phyloP scores from a whole-genome alignment of 2,329 filamentous ascomycete species.

The Byssochlamys sp. region DNA sequence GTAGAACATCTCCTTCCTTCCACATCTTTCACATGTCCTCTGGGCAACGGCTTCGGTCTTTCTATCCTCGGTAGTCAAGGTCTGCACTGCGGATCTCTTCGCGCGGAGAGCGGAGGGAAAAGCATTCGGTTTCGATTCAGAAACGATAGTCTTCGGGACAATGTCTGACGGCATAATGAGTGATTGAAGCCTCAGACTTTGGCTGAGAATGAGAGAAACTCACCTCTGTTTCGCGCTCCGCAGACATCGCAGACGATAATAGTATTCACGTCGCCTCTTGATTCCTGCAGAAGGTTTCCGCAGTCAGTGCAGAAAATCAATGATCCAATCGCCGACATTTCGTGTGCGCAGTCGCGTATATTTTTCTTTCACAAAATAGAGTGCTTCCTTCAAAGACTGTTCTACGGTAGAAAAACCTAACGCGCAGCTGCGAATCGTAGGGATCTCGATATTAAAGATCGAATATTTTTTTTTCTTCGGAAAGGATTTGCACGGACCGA shows the following conservation, averaged over 20 bases:
- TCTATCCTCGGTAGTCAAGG: constrained; percentile 65
- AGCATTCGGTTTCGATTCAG: constrained; percentile 74
- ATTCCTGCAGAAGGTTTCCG: constrained; percentile 76
- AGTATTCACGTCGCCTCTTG: constrained; percentile 65
- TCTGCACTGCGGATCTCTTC: constrained; percentile 77
- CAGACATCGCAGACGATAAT: constrained; percentile 77
- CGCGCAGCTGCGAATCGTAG: not conserved
- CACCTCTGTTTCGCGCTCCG: constrained; percentile 74
- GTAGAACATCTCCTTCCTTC: constrained; percentile 70
- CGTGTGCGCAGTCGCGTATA: constrained; percentile 5
- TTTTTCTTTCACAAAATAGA: constrained; percentile 11
- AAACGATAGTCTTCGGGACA: constrained; percentile 65
- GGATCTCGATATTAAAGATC: not conserved
- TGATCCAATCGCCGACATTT: constrained; percentile 81
- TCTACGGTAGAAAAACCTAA: not conserved
- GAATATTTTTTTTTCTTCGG: not conserved
- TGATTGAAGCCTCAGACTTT: constrained; percentile 1
- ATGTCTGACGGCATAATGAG: constrained; percentile 47
- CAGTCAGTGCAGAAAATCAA: constrained; percentile 89
- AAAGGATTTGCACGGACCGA: constrained; percentile 12
- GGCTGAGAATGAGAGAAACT: constrained; percentile 3
- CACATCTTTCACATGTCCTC: constrained; percentile 71
- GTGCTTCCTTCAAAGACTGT: not conserved
- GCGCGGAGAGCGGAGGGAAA: constrained; percentile 84
- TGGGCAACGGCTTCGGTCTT: constrained; percentile 61